Percentiles rank a stretch among this genome's conserved stretches.
These are phyloP conservation scores for Syzygium grande DNA, from an alignment of 345 rosid species.

Conservation along the genomic window DNA sequence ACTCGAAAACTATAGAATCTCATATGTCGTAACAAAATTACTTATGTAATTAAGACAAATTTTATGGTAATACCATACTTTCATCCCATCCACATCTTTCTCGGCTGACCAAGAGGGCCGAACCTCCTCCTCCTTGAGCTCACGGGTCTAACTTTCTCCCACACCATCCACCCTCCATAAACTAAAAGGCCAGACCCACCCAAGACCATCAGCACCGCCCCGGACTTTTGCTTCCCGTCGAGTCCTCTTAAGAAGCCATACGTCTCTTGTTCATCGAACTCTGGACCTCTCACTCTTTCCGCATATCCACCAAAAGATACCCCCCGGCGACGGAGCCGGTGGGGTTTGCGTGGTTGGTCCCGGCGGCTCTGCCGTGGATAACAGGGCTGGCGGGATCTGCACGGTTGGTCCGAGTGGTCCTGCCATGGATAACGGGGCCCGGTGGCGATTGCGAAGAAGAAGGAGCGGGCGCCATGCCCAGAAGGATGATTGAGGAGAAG, in stretches of 20 bases:
- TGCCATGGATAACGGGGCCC: not conserved
- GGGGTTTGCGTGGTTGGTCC: not conserved
- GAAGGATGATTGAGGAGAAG: not conserved
- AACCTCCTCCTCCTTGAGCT: not conserved
- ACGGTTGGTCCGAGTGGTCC: not conserved
- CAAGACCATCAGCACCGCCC: not conserved
- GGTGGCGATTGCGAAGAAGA: not conserved
- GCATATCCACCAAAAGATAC: not conserved
- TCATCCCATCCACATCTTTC: not conserved
- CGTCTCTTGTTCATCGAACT: not conserved
- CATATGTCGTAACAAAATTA: not conserved
- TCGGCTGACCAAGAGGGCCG: not conserved
- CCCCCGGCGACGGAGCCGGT: not conserved
- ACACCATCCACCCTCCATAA: not conserved
- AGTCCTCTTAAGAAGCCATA: not conserved
- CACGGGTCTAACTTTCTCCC: not conserved
- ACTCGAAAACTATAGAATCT: not conserved
- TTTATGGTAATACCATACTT: not conserved
- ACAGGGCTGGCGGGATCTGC: not conserved
- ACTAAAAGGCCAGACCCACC: not conserved
- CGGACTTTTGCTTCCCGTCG: not conserved
- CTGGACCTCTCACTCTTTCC: not conserved
- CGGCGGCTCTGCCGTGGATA: not conserved
- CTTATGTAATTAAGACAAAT: not conserved
- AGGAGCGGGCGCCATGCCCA: not conserved